These are phyloP conservation scores for Suaeda aralocaspica DNA, from an alignment of 148 eudicot species.

Conservation along the genomic window DNA sequence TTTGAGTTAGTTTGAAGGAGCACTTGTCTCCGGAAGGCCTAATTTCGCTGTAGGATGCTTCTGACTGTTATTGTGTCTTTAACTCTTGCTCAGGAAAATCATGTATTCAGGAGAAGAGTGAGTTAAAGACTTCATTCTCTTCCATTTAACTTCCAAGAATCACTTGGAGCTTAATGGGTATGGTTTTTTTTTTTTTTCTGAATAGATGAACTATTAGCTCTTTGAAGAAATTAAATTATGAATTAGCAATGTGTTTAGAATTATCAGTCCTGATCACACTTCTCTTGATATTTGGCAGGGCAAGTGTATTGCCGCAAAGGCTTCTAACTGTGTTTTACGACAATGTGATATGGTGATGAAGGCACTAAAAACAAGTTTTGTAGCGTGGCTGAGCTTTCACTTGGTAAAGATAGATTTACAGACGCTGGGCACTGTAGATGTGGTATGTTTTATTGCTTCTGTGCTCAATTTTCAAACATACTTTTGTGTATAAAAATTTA, in stretches of 20 bases:
- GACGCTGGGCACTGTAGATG: conserved; percentile 50
- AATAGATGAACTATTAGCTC: too few species aligned
- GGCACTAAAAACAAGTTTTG: conserved; percentile 45
- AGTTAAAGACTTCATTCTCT: conserved; percentile 35
- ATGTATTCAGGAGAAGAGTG: conserved; percentile 30
- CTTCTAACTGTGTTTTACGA: conserved; percentile 26
- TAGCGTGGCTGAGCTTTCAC: conserved; percentile 67
- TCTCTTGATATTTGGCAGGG: conserved; percentile 32
- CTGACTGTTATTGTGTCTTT: conserved; percentile 9
- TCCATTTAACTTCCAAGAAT: conserved; percentile 34
- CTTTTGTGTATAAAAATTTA: neutral
- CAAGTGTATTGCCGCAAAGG: conserved; percentile 35
- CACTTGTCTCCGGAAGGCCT: too few species aligned
- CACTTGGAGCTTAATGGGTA: conserved; percentile 36
- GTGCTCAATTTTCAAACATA: neutral
- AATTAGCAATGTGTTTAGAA: too few species aligned
- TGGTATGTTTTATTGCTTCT: conserved; percentile 42
- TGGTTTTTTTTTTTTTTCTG: neutral
- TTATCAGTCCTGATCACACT: neutral
- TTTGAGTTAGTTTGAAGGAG: too few species aligned
- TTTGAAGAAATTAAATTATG: too few species aligned
- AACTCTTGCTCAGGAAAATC: conserved; percentile 40
- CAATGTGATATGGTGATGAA: conserved; percentile 36
- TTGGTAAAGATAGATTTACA: conserved; percentile 49
- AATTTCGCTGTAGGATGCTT: neutral